These are phyloP conservation scores for Leccinum obscurum DNA, from an alignment of 768 basidiomycete genomes.

Conservation along the genomic window DNA sequence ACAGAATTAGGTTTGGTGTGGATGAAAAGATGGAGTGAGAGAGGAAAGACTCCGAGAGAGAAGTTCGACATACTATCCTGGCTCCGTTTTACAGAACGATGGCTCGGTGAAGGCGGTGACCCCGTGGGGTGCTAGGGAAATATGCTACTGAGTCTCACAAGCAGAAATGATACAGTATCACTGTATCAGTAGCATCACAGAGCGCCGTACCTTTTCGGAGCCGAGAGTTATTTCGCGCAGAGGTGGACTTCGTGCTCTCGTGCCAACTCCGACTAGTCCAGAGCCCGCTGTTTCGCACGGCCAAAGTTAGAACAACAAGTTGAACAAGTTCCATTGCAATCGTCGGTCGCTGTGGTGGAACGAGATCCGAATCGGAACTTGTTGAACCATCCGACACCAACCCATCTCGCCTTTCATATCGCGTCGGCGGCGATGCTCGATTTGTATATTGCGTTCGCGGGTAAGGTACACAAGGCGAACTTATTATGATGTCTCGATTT, in stretches of 20 bases:
- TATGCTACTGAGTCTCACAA: not conserved
- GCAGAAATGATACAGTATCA: not conserved
- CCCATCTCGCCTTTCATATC: not conserved
- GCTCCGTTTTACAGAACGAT: not conserved
- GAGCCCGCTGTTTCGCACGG: not conserved
- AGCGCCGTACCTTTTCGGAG: not conserved
- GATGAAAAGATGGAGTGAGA: no score
- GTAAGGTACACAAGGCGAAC: not conserved
- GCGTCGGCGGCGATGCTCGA: not conserved
- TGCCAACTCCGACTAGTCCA: not conserved
- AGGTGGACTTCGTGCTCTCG: not conserved
- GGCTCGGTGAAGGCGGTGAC: not conserved
- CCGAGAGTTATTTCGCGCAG: not conserved
- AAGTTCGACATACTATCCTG: not conserved
- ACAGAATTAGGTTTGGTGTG: not conserved
- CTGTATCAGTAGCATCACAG: not conserved
- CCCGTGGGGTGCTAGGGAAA: no score
- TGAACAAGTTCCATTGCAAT: not conserved
- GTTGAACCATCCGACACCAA: not conserved
- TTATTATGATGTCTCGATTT: not conserved
- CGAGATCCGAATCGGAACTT: not conserved
- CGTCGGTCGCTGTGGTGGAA: not conserved
- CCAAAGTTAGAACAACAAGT: no score
- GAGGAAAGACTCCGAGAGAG: not conserved
- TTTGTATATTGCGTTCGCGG: not conserved